Evolutionary conservation across 176 grass and related monocot species (phyloP).

Genomic region (Aegilops bicornis): DNA sequence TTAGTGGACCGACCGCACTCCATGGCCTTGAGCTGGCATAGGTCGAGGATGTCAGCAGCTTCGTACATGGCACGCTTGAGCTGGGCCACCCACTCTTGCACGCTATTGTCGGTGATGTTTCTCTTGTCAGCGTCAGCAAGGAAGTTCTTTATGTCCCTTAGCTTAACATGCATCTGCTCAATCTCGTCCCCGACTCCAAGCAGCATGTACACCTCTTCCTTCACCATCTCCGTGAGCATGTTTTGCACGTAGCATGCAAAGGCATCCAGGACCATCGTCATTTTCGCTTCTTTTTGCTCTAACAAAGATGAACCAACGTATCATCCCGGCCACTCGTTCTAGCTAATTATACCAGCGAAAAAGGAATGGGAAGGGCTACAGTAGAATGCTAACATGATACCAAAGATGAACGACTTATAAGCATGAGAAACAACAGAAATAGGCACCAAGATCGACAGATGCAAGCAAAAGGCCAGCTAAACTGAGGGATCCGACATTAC

Average conservation of each 20-base stretch:
- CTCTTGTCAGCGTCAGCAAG: constrained; percentile 17
- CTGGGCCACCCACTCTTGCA: constrained; percentile 24
- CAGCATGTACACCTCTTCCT: constrained; percentile 2
- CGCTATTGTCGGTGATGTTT: neutral
- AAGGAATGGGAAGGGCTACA: neutral
- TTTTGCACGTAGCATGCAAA: constrained; percentile 5
- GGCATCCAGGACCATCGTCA: constrained; percentile 29
- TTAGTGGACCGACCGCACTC: accelerated
- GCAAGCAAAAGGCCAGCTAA: neutral
- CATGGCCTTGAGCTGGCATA: constrained; percentile 23
- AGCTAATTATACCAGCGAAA: neutral
- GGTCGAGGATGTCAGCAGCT: neutral
- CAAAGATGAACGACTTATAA: too few species aligned
- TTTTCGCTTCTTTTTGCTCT: neutral
- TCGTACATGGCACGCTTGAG: constrained; percentile 5
- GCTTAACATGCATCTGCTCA: neutral
- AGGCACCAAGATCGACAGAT: too few species aligned
- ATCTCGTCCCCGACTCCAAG: constrained; percentile 20
- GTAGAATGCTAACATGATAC: neutral
- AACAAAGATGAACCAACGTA: neutral
- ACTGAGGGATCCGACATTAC: neutral
- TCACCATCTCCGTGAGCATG: neutral
- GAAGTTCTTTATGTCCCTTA: neutral
- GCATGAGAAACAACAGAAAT: neutral
- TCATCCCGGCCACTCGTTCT: neutral